Evolutionary conservation across 1,139 yeast genomes (phyloP).

Genomic region (Kodamaea suecica): DNA sequence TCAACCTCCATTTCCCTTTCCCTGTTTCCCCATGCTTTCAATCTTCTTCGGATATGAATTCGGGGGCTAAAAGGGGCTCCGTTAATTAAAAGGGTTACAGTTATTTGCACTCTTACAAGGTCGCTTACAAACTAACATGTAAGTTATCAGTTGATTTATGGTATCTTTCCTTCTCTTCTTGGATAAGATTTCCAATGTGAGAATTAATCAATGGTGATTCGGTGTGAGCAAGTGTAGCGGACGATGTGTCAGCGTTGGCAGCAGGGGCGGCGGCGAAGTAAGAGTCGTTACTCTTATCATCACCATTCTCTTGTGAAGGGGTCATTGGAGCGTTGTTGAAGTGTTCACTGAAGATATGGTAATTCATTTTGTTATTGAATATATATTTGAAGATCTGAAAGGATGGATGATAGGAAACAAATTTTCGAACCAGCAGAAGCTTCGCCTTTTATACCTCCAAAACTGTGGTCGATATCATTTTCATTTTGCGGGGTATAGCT

Average conservation of each 20-base stretch:
- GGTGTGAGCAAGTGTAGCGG: constrained; percentile 3
- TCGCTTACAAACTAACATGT: constrained; percentile 29
- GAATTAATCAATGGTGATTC: constrained; percentile 12
- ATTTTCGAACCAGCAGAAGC: too few relatives aligned
- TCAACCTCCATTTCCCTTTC: too few relatives aligned
- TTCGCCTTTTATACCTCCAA: too few relatives aligned
- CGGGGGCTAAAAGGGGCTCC: too few relatives aligned
- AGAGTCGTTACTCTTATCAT: constrained; percentile 9
- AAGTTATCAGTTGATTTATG: constrained; percentile 32
- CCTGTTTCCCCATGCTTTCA: background rate
- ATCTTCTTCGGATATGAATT: background rate
- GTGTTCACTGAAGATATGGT: constrained; percentile 16
- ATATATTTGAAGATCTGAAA: constrained; percentile 1
- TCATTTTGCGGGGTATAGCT: too few relatives aligned
- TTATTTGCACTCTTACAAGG: too few relatives aligned
- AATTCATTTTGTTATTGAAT: constrained; percentile 12
- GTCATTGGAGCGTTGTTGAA: constrained; percentile 18
- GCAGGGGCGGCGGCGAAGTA: constrained; percentile 12
- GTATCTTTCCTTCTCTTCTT: constrained; percentile 19
- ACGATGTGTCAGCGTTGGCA: constrained; percentile 7
- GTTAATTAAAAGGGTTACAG: too few relatives aligned
- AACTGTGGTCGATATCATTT: too few relatives aligned
- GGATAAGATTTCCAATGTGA: constrained; percentile 18
- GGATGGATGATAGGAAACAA: too few relatives aligned
- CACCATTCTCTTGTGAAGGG: constrained; percentile 12